Evolutionary conservation across 768 basidiomycete species (phyloP).

Genomic region (Leccinum sublutescens): DNA sequence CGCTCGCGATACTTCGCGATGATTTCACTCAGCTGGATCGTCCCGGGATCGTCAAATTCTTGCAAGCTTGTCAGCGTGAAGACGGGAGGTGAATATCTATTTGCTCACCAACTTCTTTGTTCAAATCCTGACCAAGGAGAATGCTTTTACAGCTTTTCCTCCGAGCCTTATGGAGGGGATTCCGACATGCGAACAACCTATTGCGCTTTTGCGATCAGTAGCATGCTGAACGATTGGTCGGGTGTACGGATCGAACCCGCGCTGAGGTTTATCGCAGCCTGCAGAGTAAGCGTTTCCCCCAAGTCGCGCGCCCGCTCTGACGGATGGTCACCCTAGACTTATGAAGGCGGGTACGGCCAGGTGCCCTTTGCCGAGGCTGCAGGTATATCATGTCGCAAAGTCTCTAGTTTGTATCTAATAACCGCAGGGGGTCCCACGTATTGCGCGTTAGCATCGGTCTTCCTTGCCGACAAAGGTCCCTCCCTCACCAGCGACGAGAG

Average conservation of each 20-base stretch:
- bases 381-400: conserved; percentile 46
- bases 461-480: conserved; percentile 41
- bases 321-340: conserved; percentile 52
- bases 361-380: conserved; percentile 80
- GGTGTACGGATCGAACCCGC: conserved; percentile 63
- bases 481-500: conserved; percentile 39
- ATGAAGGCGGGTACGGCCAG: conserved; percentile 93
- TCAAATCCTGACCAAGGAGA: conserved; percentile 3
- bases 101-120: conserved; percentile 10
- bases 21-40: conserved; percentile 73
- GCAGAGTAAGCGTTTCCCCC: conserved; percentile 53
- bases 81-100: conserved; percentile 71
- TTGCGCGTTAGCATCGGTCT: conserved; percentile 77
- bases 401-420: not conserved
- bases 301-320: not conserved
- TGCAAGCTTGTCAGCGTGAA: conserved; percentile 67
- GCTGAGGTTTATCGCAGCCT: conserved; percentile 61
- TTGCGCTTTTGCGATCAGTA: conserved; percentile 82
- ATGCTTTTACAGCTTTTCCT: conserved; percentile 56
- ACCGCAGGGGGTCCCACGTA: conserved; percentile 87
- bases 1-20: conserved; percentile 84
- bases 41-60: conserved; percentile 59
- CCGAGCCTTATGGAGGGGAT: conserved; percentile 65
- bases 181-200: conserved; percentile 82
- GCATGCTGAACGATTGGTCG: conserved; percentile 78